Evolutionary conservation across 2,329 filamentous ascomycete species (phyloP).

Genomic region (Trichoderma oligosporum): DNA sequence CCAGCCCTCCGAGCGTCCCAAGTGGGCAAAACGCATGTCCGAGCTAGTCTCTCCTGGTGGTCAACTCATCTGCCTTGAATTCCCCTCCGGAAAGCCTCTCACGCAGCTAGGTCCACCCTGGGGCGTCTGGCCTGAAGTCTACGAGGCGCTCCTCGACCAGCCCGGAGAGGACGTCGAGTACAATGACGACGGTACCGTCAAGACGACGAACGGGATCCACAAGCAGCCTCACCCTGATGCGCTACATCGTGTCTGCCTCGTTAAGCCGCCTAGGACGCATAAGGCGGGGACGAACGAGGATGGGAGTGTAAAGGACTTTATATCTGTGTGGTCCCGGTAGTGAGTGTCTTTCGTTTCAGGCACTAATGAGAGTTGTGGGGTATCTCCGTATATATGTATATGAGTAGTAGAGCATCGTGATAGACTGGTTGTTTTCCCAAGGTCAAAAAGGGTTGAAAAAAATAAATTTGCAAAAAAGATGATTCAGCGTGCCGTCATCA

Average conservation of each 20-base stretch:
- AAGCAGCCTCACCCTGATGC: slow-evolving; percentile 30
- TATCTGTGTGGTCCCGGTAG: slow-evolving; percentile 50
- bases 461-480: background rate
- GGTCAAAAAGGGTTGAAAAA: background rate
- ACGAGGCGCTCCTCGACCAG: slow-evolving; percentile 64
- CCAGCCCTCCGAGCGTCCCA: slow-evolving; percentile 48
- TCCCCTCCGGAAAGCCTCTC: slow-evolving; percentile 68
- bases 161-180: slow-evolving; percentile 67
- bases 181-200: slow-evolving; percentile 41
- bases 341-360: no score
- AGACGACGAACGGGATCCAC: slow-evolving; percentile 37
- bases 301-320: slow-evolving; percentile 48
- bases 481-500: background rate
- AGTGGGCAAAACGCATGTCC: slow-evolving; percentile 52
- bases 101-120: slow-evolving; percentile 67
- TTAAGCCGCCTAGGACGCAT: slow-evolving; percentile 51
- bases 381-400: background rate
- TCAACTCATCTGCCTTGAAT: slow-evolving; percentile 66
- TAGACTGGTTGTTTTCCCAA: no score
- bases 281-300: slow-evolving; percentile 42
- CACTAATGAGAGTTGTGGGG: no score
- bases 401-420: background rate
- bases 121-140: slow-evolving; percentile 64
- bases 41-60: slow-evolving; percentile 48
- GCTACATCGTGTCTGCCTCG: slow-evolving; percentile 45